Evolutionary conservation across 2,329 filamentous ascomycete species (phyloP).

Genomic region (Fusarium verrucosum): DNA sequence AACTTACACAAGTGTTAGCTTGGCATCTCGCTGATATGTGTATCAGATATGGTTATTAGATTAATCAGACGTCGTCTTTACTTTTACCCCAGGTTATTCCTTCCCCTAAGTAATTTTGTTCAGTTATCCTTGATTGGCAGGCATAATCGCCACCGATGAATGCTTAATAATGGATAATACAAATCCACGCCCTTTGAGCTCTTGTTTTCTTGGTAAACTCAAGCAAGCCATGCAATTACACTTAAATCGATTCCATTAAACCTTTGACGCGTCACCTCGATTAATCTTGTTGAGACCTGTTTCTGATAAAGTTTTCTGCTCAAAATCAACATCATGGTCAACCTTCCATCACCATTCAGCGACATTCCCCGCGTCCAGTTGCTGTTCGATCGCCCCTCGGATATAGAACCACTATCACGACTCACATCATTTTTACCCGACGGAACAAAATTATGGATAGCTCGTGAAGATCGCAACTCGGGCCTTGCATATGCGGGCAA

Average conservation of each 20-base stretch:
- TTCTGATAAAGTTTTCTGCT: not conserved
- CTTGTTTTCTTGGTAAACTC: not conserved
- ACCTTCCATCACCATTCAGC: conserved; percentile 10
- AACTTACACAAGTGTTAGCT: no score
- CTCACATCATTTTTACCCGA: conserved; percentile 3
- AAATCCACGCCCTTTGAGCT: conserved; percentile 1
- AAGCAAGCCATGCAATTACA: not conserved
- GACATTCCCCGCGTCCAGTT: conserved; percentile 22
- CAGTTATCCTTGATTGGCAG: not conserved
- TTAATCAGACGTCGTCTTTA: no score
- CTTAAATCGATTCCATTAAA: no score
- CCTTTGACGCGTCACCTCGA: not conserved
- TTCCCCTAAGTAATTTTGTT: not conserved
- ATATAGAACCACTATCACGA: conserved; percentile 21
- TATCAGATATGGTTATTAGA: no score
- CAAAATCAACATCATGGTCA: not conserved
- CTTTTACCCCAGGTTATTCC: not conserved
- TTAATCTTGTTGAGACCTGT: not conserved
- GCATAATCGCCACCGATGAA: not conserved
- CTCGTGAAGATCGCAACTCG: conserved; percentile 28
- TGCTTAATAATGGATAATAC: conserved; percentile 24
- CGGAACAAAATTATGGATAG: conserved; percentile 11
- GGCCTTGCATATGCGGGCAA: conserved; percentile 32
- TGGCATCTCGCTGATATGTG: no score
- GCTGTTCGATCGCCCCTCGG: conserved; percentile 18